Evolutionary conservation across 2,329 filamentous ascomycete species (phyloP).

Genomic region (Cadophora gregata): DNA sequence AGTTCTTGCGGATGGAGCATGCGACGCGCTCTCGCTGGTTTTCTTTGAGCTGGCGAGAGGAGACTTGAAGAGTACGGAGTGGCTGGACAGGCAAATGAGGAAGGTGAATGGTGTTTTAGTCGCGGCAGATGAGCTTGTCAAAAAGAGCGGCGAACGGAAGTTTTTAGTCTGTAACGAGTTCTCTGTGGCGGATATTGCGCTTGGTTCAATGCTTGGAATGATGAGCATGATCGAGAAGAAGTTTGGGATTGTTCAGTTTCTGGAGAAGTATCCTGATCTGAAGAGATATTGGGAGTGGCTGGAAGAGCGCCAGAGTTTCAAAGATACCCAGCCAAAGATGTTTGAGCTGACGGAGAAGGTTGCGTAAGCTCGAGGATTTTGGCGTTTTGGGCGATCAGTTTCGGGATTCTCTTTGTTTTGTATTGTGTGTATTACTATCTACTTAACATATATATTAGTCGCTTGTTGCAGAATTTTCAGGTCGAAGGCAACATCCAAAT

Average conservation of each 20-base stretch:
- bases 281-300: constrained; percentile 27
- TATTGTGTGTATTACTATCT: too few species aligned
- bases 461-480: neutral
- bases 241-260: constrained; percentile 25
- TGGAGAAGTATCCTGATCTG: constrained; percentile 23
- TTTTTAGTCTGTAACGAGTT: constrained; percentile 26
- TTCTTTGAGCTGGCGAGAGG: constrained; percentile 26
- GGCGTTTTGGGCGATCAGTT: too few species aligned
- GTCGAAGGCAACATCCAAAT: neutral
- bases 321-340: constrained; percentile 25
- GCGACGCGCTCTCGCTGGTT: constrained; percentile 24
- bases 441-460: neutral
- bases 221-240: constrained; percentile 31
- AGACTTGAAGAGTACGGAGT: constrained; percentile 23
- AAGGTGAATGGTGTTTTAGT: constrained; percentile 26
- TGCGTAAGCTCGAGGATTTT: constrained; percentile 9
- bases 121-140: constrained; percentile 22
- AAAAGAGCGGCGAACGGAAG: constrained; percentile 13
- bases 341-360: constrained; percentile 32
- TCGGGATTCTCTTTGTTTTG: too few species aligned
- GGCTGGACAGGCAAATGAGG: constrained; percentile 25
- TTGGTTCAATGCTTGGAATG: constrained; percentile 22
- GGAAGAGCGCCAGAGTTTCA: constrained; percentile 26
- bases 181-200: constrained; percentile 28
- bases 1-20: constrained; percentile 28